phyloP scores from a whole-genome alignment of 352 stramenopile species.

The Phytophthora melonis region DNA sequence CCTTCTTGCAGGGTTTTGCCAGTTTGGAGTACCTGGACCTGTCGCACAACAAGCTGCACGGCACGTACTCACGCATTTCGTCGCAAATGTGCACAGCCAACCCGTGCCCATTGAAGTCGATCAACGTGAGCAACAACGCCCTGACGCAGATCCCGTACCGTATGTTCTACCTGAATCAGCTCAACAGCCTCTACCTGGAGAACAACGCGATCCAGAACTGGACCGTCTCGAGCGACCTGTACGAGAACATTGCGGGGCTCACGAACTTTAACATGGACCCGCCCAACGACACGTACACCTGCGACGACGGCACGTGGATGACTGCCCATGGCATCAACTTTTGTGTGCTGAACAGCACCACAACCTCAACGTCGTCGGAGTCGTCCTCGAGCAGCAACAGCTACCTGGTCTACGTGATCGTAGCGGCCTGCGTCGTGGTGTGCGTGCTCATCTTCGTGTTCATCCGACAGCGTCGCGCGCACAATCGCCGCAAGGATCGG shows the following conservation, averaged over 20 bases:
- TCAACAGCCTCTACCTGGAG: conserved; percentile 55
- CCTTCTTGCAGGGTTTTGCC: conserved; percentile 54
- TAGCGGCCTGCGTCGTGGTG: conserved; percentile 52
- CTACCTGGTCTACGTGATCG: conserved; percentile 55
- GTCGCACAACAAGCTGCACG: conserved; percentile 56
- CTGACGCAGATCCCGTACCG: conserved; percentile 53
- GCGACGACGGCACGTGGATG: conserved; percentile 50
- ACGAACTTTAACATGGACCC: conserved; percentile 56
- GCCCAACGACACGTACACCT: conserved; percentile 41
- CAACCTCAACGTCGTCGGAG: conserved; percentile 27
- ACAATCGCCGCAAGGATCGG: conserved; percentile 48
- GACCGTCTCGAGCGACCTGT: conserved; percentile 52
- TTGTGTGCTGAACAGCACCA: conserved; percentile 44
- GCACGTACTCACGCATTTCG: conserved; percentile 57
- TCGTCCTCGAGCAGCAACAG: conserved; percentile 46
- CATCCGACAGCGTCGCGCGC: conserved; percentile 46
- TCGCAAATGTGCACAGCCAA: conserved; percentile 60
- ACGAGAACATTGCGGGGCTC: conserved; percentile 49
- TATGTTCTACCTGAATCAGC: conserved; percentile 55
- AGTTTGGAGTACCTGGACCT: conserved; percentile 58
- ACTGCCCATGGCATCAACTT: conserved; percentile 47
- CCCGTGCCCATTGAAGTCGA: conserved; percentile 55
- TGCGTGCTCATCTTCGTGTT: conserved; percentile 62
- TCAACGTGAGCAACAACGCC: conserved; percentile 56
- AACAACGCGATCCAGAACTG: conserved; percentile 60